phyloP scores from a whole-genome alignment of 176 grass and related monocot genomes.

The Carex myosuroides region DNA sequence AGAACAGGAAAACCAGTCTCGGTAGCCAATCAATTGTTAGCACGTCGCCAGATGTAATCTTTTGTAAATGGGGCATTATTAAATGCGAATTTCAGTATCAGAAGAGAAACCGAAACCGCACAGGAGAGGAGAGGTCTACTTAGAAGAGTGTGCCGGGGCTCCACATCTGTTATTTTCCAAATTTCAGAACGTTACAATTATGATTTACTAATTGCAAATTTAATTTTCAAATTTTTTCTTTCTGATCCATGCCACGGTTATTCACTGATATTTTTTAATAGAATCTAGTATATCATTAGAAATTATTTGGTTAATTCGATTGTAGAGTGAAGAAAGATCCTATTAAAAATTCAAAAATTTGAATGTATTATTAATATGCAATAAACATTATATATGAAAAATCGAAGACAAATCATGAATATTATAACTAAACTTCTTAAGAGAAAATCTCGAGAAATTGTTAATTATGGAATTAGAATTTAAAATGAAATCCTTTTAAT shows the following conservation, averaged over 20 bases:
- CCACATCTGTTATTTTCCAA: not conserved
- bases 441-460: not conserved
- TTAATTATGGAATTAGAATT: not conserved
- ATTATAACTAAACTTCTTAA: too few relatives aligned
- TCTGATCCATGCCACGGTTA: not conserved
- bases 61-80: not conserved
- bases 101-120: conserved; percentile 19
- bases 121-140: not conserved
- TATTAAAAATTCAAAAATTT: not conserved
- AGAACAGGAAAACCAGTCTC: not conserved
- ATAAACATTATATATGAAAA: not conserved
- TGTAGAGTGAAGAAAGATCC: not conserved
- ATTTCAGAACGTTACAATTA: not conserved
- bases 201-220: not conserved
- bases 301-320: not conserved
- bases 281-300: not conserved
- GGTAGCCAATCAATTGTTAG: not conserved
- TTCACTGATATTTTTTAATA: not conserved
- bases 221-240: not conserved
- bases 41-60: not conserved
- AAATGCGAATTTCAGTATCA: not conserved
- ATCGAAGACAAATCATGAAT: not conserved
- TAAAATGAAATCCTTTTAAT: not conserved
- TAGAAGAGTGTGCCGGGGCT: not conserved
- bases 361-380: not conserved